Conservation (phyloP, 257 asterid genomes). For the Solanum pinnatisectum region DNA sequence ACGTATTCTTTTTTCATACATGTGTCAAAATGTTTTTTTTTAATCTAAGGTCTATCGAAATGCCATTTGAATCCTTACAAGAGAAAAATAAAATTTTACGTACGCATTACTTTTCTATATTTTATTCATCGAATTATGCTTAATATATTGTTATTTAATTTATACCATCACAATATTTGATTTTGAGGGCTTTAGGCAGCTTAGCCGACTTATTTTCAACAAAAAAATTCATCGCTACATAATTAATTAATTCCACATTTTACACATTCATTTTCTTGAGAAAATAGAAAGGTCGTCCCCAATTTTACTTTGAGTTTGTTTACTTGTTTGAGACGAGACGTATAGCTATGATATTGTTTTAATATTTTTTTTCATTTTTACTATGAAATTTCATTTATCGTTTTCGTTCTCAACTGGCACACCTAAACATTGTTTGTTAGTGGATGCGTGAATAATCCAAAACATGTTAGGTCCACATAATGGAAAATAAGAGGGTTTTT, state of each 20-base stretch:
- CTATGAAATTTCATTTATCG: rapidly evolving
- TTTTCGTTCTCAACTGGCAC: rapidly evolving
- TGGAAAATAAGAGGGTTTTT: neutral
- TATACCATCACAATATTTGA: neutral
- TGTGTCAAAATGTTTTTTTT: neutral
- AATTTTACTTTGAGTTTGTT: neutral
- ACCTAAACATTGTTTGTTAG: too few species aligned
- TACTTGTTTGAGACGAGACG: neutral
- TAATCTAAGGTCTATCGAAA: too few species aligned
- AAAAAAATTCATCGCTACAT: neutral
- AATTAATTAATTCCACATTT: neutral
- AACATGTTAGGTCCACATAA: neutral
- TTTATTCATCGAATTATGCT: too few species aligned
- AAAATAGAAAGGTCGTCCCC: neutral
- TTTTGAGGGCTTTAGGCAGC: neutral
- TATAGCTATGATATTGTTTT: neutral
- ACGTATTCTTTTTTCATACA: too few species aligned
- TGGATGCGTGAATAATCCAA: neutral
- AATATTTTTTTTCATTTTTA: neutral
- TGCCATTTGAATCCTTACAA: too few species aligned
- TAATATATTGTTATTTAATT: neutral
- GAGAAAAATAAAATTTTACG: too few species aligned
- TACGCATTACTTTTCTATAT: too few species aligned
- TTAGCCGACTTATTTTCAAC: neutral
- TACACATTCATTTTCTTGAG: neutral